Base-by-base conservation (phyloP, 345 rosid genomes). In the Eucalyptus marginata region DNA sequence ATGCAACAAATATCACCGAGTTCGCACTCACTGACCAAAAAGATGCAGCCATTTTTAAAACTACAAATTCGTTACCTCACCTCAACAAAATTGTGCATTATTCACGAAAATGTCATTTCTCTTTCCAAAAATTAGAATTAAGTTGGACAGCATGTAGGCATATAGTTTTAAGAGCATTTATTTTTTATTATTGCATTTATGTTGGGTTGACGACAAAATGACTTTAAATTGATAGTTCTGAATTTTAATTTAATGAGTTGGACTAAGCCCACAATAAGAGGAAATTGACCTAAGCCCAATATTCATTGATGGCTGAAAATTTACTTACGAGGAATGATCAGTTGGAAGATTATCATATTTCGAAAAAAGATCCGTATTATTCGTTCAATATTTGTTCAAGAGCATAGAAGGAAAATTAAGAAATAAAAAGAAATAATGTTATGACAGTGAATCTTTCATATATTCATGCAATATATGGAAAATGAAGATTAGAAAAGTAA, bases 271-370 rank as follows among this genome's bases (percentile, higher is more conserved):
- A 52, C 0, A 0, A 2, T 18, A 18, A 18, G 25, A 52, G 25
- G 0, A 1, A 52, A 52, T 52, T 52, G 2, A 1, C 58, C 10
- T 0, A 52, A 52, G 10, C 58, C 24, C 2, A 0, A 7, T 52
- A 18, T 52, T 52, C 1, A 1, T 52, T 52, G 0, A 52, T 52
- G 25, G 2, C 5, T 0, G 10, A 52, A 52, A 52, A 7, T 52
- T 52, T 9, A 18, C 24, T 52, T 3, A 52, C 1, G 56, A 52
- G 0, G 2, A 18, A 52, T 52, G 0, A 52, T 0, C 0, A 18
- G 24, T 52, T 52, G 56, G 56, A 7, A 52, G 1, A 52, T 52
- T 52, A 52, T 1, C 18, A 52, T 52, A 52, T 52, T 52, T 18
- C 0, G 8, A 1, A 3, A 52, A 18, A 52, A 52, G 10, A 52